phyloP scores from a whole-genome alignment of 2,329 filamentous ascomycete species.

The Cercospora nicotianae region DNA sequence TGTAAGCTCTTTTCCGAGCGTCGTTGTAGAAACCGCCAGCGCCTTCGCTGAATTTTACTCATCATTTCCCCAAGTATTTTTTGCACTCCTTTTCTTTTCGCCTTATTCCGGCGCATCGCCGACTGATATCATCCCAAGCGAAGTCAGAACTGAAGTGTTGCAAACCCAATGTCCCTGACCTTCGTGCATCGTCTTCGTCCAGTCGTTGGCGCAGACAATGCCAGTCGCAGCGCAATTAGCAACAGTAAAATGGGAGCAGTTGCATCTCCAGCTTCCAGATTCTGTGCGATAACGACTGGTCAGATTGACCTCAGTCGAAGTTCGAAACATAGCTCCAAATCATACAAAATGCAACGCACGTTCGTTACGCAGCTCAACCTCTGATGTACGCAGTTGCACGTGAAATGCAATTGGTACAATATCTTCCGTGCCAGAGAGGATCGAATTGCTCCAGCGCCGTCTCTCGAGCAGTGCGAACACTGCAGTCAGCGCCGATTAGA shows the following conservation, averaged over 20 bases:
- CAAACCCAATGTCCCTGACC: background rate
- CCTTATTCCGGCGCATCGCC: background rate
- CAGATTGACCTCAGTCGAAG: background rate
- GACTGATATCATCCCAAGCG: background rate
- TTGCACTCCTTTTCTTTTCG: background rate
- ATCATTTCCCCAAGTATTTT: background rate
- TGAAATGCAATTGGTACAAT: background rate
- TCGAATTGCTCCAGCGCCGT: background rate
- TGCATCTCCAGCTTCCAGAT: background rate
- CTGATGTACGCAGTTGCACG: background rate
- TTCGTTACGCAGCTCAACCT: background rate
- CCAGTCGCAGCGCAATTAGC: background rate
- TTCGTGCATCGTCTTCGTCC: background rate
- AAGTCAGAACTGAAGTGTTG: background rate
- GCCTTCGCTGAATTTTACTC: background rate
- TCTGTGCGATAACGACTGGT: background rate
- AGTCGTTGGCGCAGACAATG: background rate
- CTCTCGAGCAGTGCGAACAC: background rate
- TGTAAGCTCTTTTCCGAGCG: constrained; percentile 1
- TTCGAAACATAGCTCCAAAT: background rate
- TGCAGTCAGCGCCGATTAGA: background rate
- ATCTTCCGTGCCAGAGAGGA: background rate
- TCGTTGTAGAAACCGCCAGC: constrained; percentile 5
- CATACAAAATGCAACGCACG: background rate
- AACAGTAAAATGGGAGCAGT: background rate